Evolutionary conservation across 2,329 filamentous ascomycete genomes (phyloP).

Genomic region (Emericellopsis atlantica): DNA sequence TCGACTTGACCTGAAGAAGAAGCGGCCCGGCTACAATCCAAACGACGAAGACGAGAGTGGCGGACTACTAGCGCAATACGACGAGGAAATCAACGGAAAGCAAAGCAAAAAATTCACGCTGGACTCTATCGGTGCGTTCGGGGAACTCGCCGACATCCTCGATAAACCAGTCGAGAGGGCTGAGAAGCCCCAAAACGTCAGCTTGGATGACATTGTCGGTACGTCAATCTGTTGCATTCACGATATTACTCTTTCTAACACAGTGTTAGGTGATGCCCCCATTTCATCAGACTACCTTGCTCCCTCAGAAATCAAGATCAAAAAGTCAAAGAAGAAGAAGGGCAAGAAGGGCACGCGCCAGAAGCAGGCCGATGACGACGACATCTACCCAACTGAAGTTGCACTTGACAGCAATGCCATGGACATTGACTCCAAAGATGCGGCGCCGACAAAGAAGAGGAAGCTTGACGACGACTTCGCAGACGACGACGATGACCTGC

Average conservation of each 20-base stretch:
- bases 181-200: constrained; percentile 59
- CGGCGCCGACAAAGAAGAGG: constrained; percentile 45
- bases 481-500: constrained; percentile 85
- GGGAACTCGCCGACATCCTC: constrained; percentile 47
- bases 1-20: constrained; percentile 77
- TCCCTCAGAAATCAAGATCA: constrained; percentile 75
- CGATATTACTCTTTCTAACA: not conserved
- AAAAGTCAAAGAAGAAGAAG: constrained; percentile 91
- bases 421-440: constrained; percentile 58
- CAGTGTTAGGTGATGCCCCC: constrained; percentile 14
- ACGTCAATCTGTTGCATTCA: constrained; percentile 10
- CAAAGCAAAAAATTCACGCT: constrained; percentile 81
- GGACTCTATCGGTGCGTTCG: constrained; percentile 60
- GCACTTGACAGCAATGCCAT: constrained; percentile 36
- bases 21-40: constrained; percentile 79
- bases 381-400: constrained; percentile 35
- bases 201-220: constrained; percentile 63
- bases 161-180: constrained; percentile 36
- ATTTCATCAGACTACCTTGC: constrained; percentile 76
- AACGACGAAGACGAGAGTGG: constrained; percentile 55
- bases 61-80: constrained; percentile 77
- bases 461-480: constrained; percentile 52
- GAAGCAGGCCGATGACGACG: constrained; percentile 52
- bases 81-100: constrained; percentile 87
- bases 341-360: constrained; percentile 67